Evolutionary conservation across 441 rosid species (phyloP).

Genomic region (Flueggea neowawraea): DNA sequence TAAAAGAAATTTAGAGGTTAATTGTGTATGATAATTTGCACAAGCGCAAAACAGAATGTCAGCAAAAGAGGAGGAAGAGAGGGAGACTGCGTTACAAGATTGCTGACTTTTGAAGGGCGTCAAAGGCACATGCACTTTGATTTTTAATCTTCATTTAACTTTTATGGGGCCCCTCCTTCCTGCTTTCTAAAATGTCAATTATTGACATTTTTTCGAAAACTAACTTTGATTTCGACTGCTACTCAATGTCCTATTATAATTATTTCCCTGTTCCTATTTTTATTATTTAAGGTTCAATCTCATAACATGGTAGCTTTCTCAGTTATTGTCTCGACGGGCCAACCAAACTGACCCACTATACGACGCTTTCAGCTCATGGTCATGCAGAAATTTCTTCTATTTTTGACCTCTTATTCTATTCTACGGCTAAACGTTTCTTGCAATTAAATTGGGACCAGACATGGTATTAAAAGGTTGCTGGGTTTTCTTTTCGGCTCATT

Average conservation of each 20-base stretch:
- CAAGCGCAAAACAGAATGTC: background rate
- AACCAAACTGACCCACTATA: too few species aligned
- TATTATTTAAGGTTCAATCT: background rate
- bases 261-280: background rate
- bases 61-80: background rate
- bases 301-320: background rate
- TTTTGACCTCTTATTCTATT: too few species aligned
- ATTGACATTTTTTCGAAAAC: too few species aligned
- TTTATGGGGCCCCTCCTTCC: background rate
- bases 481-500: too few species aligned
- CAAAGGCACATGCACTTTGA: conserved; percentile 18
- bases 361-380: too few species aligned
- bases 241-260: background rate
- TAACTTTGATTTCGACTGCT: conserved; percentile 18
- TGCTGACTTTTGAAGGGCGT: conserved; percentile 19
- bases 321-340: too few species aligned
- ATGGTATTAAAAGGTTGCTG: too few species aligned
- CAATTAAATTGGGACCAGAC: too few species aligned
- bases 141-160: conserved; percentile 6
- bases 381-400: too few species aligned
- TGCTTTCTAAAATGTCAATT: conserved; percentile 21
- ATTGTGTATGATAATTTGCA: background rate
- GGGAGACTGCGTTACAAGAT: background rate
- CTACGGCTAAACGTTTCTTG: too few species aligned
- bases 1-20: too few species aligned